Conservation (phyloP, 371 early-diverging fungal species). For the Zancudomyces culisetae region DNA sequence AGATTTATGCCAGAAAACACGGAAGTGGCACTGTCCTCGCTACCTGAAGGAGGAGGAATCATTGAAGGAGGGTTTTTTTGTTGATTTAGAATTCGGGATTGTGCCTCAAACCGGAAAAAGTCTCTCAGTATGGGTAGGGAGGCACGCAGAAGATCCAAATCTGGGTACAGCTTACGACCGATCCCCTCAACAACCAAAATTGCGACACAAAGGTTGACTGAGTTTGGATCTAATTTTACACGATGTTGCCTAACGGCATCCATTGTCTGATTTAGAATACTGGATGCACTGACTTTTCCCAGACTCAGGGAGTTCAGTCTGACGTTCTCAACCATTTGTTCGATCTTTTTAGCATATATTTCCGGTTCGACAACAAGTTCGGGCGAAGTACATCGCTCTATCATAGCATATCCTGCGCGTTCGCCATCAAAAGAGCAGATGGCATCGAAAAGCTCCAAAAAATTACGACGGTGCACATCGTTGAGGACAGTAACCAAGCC, state of each 20-base stretch:
- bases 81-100: conserved; percentile 6
- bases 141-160: conserved; percentile 72
- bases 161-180: conserved; percentile 71
- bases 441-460: conserved; percentile 74
- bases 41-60: too few species aligned
- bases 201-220: conserved; percentile 75
- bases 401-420: conserved; percentile 63
- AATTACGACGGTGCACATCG: conserved; percentile 50
- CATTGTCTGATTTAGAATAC: conserved; percentile 58
- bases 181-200: conserved; percentile 86
- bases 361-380: conserved; percentile 48
- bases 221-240: conserved; percentile 82
- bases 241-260: conserved; percentile 73
- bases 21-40: conserved; percentile 29
- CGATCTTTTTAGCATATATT: conserved; percentile 58
- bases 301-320: conserved; percentile 54
- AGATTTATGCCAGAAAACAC: background rate
- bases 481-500: conserved; percentile 70
- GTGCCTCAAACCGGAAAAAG: conserved; percentile 17
- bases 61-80: too few species aligned
- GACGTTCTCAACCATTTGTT: conserved; percentile 44
- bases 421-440: conserved; percentile 70
- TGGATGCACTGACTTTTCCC: conserved; percentile 51
- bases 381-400: conserved; percentile 64
- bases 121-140: conserved; percentile 57